Base-by-base conservation (phyloP, 495 filamentous ascomycete species). In the Tuber aestivum region DNA sequence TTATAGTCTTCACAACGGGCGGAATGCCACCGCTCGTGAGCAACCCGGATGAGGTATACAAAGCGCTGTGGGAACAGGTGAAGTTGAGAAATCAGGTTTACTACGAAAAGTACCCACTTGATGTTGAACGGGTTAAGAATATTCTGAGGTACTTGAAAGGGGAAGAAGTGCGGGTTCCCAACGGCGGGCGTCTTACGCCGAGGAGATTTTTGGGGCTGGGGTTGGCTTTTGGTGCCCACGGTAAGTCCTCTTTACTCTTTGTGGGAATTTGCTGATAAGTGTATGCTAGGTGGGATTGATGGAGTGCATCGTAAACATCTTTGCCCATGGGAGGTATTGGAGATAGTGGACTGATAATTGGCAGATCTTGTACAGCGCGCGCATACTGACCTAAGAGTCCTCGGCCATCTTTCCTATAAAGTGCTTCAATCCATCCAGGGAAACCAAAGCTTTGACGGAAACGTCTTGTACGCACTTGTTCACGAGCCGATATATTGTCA, bases 401-500 rank as follows among this genome's bases (percentile, higher is more conserved):
- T 94, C 71, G 90, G 89, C 69, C 88, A 88, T 74, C 85, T 97
- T 71, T 94, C 92, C 0, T 86, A 88, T n/a, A 89, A 88, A 0
- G 91, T 92, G 1, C 86, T 96, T 3, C 84, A 87, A 21, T 84
- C 86, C 0, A 86, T 97, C 70, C 93, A 97, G 80, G 77, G 85
- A 9, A 85, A 87, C 42, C 87, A 89, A 14, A 85, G 87, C 3
- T 93, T 93, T 80, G 94, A 97, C 78, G 87, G 88, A 21, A 88
- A 89, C 74, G 87, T 94, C 50, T 89, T 97, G 74, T 98, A 97
- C 82, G 91, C 93, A 35, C 84, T 97, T 41, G 84, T 96, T 1
- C 95, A 98, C 76, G 95, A 98, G 83, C 85, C 92, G 7, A 89
- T 92, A 75, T 98, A 97, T 85, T 94, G 91, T 82, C 88, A 84